Evolutionary conservation across 768 basidiomycete species (phyloP), one percentile per base, ranked within the genome.

Genomic region (Coprinopsis marcescibilis): DNA sequence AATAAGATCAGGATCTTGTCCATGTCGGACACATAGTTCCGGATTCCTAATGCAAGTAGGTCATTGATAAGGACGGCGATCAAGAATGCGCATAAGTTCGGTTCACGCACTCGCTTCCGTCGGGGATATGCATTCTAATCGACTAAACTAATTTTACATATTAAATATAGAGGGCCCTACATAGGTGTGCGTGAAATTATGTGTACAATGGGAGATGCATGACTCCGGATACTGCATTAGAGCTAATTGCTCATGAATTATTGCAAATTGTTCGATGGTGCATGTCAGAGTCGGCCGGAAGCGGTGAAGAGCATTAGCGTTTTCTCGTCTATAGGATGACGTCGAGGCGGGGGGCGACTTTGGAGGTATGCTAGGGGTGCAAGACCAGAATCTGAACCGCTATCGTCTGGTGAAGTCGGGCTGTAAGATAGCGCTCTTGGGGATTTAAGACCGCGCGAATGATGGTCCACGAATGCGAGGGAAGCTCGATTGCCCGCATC

Each of bases 341-440:
- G 76, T 56, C 79, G 77, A 36, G 74, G 75, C 24, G 80, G 80
- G 13, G 82, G 72, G 30, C 77, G 70, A 36, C 75, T 76, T 59
- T 84, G 75, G 35, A 85, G 72, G 60, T 84, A 86, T n/a, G 77
- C 70, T 5, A 87, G 69, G 19, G 85, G 85, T 13, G 83, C 83
- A 21, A 87, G 76, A 38, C 56, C 55, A 40, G 65, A 62, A 43
- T 58, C 46, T 23, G 34, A 52, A 24, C 58, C 57, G 15, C 47
- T 60, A 20, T 66, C 62, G 43, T 65, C 62, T 19, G 64, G 62
- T 3, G 65, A 63, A 15, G 54, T 48, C 25, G 66, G 60, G 26
- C 60, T 62, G 4, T 60, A 57, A 17, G 59, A 56, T 36, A 60
- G 58, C 39, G 55, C 53, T 47, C 44, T 51, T 40, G 54, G 49